Evolutionary conservation across 73 alveolate genomes (phyloP).

Genomic region (Paramecium pentaurelia): DNA sequence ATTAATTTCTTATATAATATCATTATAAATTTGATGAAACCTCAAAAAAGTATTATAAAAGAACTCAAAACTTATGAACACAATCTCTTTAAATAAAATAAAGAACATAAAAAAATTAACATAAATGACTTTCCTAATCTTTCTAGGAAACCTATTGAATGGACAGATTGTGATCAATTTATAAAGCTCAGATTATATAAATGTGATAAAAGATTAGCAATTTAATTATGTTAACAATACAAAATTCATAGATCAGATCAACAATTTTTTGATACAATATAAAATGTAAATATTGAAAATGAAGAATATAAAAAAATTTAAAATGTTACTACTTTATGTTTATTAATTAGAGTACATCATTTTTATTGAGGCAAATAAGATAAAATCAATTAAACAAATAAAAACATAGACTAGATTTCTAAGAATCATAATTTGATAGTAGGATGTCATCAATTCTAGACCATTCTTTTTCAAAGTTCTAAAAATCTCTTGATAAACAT

Average conservation of each 20-base stretch:
- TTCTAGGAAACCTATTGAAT: neutral
- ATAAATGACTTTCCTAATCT: neutral
- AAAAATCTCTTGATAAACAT: neutral
- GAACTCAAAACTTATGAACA: conserved; percentile 9
- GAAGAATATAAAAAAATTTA: neutral
- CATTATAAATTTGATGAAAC: neutral
- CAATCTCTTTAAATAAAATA: neutral
- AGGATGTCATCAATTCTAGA: neutral
- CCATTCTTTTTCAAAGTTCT: neutral
- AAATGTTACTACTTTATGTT: neutral
- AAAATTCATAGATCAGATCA: neutral
- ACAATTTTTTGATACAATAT: neutral
- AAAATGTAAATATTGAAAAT: neutral
- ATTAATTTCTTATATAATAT: neutral
- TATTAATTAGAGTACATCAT: neutral
- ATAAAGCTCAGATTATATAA: neutral
- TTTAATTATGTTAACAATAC: neutral
- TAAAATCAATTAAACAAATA: neutral
- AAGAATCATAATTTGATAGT: neutral
- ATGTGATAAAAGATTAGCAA: neutral
- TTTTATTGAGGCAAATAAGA: neutral
- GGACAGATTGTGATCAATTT: conserved; percentile 1
- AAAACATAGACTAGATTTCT: neutral
- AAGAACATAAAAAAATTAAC: neutral
- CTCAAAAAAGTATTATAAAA: neutral